These are phyloP conservation scores for Yarrowia sp. DNA, from an alignment of 805 yeast species.

Conservation along the genomic window DNA sequence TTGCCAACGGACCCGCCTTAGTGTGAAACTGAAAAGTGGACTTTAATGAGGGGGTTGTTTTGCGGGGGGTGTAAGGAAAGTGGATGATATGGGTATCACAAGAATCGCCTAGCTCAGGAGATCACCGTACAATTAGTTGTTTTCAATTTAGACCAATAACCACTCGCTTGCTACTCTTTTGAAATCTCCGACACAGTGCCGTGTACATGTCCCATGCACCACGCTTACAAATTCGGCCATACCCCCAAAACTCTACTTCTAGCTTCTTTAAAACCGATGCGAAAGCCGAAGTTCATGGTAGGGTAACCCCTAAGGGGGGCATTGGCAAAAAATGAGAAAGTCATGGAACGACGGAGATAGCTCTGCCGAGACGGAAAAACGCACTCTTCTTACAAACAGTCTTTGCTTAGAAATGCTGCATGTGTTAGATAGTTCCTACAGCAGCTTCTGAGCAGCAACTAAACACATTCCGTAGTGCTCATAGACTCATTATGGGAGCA, in stretches of 20 bases:
- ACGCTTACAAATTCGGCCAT: conserved; percentile 2
- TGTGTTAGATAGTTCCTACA: too few species aligned
- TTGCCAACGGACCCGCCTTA: conserved; percentile 12
- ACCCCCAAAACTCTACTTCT: not conserved
- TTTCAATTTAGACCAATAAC: too few species aligned
- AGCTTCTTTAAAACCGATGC: conserved; percentile 5
- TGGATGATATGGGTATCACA: too few species aligned
- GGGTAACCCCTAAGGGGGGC: not conserved
- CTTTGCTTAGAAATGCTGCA: not conserved
- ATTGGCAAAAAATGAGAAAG: too few species aligned
- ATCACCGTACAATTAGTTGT: too few species aligned
- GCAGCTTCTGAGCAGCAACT: too few species aligned
- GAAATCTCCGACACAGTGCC: not conserved
- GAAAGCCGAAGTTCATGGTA: conserved; percentile 18
- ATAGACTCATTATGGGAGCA: too few species aligned
- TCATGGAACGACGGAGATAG: not conserved
- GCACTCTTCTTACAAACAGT: not conserved
- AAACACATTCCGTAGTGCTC: too few species aligned
- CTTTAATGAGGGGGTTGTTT: not conserved
- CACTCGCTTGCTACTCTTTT: too few species aligned
- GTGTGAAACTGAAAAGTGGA: not conserved
- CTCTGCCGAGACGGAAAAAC: not conserved
- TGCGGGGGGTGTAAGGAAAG: too few species aligned
- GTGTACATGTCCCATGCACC: not conserved
- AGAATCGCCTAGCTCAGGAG: too few species aligned